These are phyloP conservation scores for Somion occarium DNA, from an alignment of 1,284 basidiomycete genomes.

Conservation along the genomic window DNA sequence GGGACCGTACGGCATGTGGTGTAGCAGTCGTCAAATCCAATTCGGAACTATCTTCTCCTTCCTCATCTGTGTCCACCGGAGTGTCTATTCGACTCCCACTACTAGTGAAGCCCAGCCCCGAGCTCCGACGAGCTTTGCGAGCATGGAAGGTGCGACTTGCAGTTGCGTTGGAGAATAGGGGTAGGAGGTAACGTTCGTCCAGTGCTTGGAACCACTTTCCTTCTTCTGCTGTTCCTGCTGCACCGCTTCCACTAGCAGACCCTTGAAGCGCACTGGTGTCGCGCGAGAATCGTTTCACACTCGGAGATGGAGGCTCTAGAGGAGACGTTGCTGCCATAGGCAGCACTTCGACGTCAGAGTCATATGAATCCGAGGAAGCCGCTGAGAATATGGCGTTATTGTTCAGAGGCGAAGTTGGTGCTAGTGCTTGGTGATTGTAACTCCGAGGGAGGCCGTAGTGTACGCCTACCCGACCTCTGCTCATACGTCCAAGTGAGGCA, in stretches of 20 bases:
- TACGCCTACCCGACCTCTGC: slow-evolving; percentile 38
- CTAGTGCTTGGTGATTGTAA: slow-evolving; percentile 59
- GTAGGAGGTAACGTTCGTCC: slow-evolving; percentile 92
- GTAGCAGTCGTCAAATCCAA: slow-evolving; percentile 29
- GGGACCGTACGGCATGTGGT: slow-evolving; percentile 8
- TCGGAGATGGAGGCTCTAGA: slow-evolving; percentile 14
- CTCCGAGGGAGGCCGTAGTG: slow-evolving; percentile 43
- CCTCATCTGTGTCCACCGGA: slow-evolving; percentile 55
- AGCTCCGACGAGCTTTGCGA: slow-evolving; percentile 54
- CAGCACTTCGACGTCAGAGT: slow-evolving; percentile 77
- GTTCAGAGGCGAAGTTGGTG: slow-evolving; percentile 22
- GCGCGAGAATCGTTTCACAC: slow-evolving; percentile 14
- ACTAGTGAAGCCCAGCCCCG: slow-evolving; percentile 21
- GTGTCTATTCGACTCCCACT: slow-evolving; percentile 34
- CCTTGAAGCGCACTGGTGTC: slow-evolving; percentile 14
- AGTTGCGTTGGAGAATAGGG: slow-evolving; percentile 92
- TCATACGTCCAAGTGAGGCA: slow-evolving; percentile 20
- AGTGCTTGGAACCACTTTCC: slow-evolving; percentile 95
- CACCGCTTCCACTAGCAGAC: slow-evolving; percentile 13
- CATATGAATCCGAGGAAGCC: slow-evolving; percentile 66
- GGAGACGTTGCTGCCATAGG: slow-evolving; percentile 57
- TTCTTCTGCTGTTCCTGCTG: slow-evolving; percentile 39
- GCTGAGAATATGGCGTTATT: slow-evolving; percentile 44
- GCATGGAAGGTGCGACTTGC: slow-evolving; percentile 87
- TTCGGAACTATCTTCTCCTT: slow-evolving; percentile 28